Base-by-base conservation (phyloP, 75 land plant species). In the Sequoia sempervirens region DNA sequence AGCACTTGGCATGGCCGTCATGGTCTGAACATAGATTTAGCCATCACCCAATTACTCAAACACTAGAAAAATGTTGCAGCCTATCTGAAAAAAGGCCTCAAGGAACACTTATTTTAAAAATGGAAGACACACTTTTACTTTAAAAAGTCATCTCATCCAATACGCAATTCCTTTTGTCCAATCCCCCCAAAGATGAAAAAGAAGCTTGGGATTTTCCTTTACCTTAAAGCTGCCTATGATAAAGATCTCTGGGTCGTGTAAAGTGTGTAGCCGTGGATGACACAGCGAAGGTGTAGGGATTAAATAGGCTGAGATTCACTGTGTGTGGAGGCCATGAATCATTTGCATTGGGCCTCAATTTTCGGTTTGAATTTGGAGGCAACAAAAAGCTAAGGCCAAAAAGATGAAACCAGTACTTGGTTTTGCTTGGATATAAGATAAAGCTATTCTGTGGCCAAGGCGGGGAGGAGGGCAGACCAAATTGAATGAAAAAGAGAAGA, bases 361-460 rank as follows among this genome's bases (percentile, higher is more conserved):
- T 38, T 32, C 36, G 36, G 78, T 75, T 75, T 75, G 78, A 75
- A 75, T 75, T 75, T 75, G 78, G 78, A 75, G 78, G 78, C 78
- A 75, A 75, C 2, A 75, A 75, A 75, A 61, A 75, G 78, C 26
- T 20, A 40, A 23, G 26, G 66, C 43, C 26, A 75, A 75, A 75
- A 75, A 75, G 78, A 75, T 75, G 66, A 40, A 75, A 75, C 45
- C 40, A 75, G 78, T 75, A 75, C 78, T 75, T 38, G 78, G 78
- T 26, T 9, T 17, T 38, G 78, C 78, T 20, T 75, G 78, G 78
- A 75, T 75, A 40, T 7, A 75, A 75, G 78, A 75, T 75, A 75
- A 75, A 75, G 78, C 76, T 56, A 56, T 18, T 15, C 58, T 54
- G 20, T 54, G 75, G 40, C 18, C 75, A 73, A 17, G 17, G 76